Percentiles rank a stretch among this genome's conserved stretches.
phyloP scores from a whole-genome alignment of 2,329 filamentous ascomycete genomes.

The Tolypocladium inflatum region DNA sequence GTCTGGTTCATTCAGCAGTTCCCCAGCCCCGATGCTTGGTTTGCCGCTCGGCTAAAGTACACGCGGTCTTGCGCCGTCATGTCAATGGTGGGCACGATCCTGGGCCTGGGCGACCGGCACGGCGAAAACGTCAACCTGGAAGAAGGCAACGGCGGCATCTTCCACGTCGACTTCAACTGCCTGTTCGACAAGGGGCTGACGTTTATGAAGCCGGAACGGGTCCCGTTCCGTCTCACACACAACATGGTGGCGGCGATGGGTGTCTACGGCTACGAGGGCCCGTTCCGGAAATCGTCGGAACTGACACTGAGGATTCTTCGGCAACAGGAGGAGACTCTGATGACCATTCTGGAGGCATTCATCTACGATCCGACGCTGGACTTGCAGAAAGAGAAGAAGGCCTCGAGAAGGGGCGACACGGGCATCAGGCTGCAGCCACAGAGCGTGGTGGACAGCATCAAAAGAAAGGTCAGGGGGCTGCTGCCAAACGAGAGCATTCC shows the following conservation, averaged over 20 bases:
- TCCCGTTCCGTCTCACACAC: constrained; percentile 93
- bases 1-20: constrained; percentile 96
- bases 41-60: constrained; percentile 78
- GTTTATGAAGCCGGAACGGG: constrained; percentile 87
- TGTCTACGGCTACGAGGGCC: constrained; percentile 85
- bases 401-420: constrained; percentile 24
- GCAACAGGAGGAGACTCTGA: constrained; percentile 89
- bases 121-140: constrained; percentile 95
- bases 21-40: constrained; percentile 83
- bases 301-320: constrained; percentile 75
- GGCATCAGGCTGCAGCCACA: constrained; percentile 44
- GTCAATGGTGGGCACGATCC: constrained; percentile 97
- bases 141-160: constrained; percentile 83
- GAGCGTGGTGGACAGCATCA: constrained; percentile 83
- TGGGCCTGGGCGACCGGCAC: constrained; percentile 89
- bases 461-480: constrained; percentile 75
- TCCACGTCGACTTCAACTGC: constrained; percentile 99
- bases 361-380: constrained; percentile 95
- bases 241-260: constrained; percentile 99
- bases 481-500: constrained; percentile 84
- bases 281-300: constrained; percentile 85
- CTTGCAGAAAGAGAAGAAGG: constrained; percentile 60
- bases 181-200: constrained; percentile 96
- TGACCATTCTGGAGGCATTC: constrained; percentile 96
- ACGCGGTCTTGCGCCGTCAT: constrained; percentile 94